Percentiles rank a stretch among this genome's conserved stretches.
Evolutionary conservation across 257 asterid species (phyloP).

Genomic region (Marsdenia floribunda): DNA sequence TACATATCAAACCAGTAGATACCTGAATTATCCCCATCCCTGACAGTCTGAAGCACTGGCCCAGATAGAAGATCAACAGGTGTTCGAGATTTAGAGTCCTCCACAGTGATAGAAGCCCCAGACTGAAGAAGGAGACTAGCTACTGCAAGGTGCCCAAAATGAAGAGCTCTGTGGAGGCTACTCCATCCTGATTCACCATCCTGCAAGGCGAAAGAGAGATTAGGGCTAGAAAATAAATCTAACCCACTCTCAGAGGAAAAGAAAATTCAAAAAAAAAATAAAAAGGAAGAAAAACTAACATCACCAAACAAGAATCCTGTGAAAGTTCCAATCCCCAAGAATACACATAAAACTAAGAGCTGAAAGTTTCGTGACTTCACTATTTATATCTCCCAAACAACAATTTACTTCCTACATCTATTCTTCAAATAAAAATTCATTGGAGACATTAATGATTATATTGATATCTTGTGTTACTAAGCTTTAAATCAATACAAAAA

Average conservation of each 20-base stretch:
- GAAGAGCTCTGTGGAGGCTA: constrained; percentile 93
- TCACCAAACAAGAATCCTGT: not conserved
- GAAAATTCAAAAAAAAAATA: not conserved
- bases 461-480: not conserved
- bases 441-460: not conserved
- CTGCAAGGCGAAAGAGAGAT: constrained; percentile 32
- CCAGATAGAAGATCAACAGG: constrained; percentile 94
- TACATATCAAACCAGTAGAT: constrained; percentile 10
- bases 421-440: not conserved
- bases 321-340: not conserved
- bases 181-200: constrained; percentile 99
- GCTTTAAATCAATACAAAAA: not conserved
- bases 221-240: not conserved
- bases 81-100: constrained; percentile 74
- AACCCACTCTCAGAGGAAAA: not conserved
- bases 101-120: constrained; percentile 71
- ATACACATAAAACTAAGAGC: not conserved
- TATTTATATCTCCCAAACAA: not conserved
- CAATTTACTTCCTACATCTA: not conserved
- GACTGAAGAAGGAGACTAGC: constrained; percentile 84
- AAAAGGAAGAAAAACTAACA: not conserved
- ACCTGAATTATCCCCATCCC: constrained; percentile 54
- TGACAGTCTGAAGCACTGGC: constrained; percentile 67
- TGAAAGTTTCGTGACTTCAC: not conserved
- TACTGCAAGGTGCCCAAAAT: constrained; percentile 92